Evolutionary conservation across 225 moss, liverwort and hornwort species (phyloP).

Genomic region (Sphagnum tenellum): DNA sequence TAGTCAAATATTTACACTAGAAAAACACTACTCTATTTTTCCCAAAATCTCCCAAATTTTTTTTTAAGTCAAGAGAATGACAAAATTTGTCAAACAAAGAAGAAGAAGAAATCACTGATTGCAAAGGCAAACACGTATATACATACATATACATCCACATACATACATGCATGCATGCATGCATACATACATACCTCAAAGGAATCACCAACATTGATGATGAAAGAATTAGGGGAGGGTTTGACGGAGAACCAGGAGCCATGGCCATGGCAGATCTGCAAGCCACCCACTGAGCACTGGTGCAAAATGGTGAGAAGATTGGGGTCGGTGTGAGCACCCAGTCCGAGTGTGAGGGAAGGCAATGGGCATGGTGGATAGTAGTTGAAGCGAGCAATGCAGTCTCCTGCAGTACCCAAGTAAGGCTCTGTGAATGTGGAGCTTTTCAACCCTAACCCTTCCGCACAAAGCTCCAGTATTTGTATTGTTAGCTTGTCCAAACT

Average conservation of each 20-base stretch:
- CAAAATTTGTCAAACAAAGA: too few relatives aligned
- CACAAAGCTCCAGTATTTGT: constrained; percentile 38
- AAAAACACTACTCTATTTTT: too few relatives aligned
- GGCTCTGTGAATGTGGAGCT: constrained; percentile 28
- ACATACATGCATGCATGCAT: too few relatives aligned
- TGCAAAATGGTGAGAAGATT: constrained; percentile 63
- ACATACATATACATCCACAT: too few relatives aligned
- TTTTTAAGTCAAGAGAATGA: too few relatives aligned
- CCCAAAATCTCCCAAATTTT: too few relatives aligned
- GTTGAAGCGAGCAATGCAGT: constrained; percentile 64
- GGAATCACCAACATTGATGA: constrained; percentile 75
- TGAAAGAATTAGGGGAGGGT: constrained; percentile 47
- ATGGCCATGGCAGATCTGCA: constrained; percentile 57
- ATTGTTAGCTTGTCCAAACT: constrained; percentile 28
- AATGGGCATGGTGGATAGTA: constrained; percentile 82
- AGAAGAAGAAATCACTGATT: too few relatives aligned
- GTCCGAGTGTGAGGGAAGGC: constrained; percentile 65
- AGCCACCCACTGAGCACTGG: constrained; percentile 66
- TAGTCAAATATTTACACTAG: too few relatives aligned
- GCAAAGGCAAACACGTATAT: too few relatives aligned
- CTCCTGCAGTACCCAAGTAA: constrained; percentile 37
- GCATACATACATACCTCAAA: constrained; percentile 27
- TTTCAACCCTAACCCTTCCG: constrained; percentile 39
- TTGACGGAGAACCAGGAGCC: constrained; percentile 67
- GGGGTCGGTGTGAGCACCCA: constrained; percentile 78